Evolutionary conservation across 306 rosid species (phyloP).

Genomic region (Gillenia trifoliata): DNA sequence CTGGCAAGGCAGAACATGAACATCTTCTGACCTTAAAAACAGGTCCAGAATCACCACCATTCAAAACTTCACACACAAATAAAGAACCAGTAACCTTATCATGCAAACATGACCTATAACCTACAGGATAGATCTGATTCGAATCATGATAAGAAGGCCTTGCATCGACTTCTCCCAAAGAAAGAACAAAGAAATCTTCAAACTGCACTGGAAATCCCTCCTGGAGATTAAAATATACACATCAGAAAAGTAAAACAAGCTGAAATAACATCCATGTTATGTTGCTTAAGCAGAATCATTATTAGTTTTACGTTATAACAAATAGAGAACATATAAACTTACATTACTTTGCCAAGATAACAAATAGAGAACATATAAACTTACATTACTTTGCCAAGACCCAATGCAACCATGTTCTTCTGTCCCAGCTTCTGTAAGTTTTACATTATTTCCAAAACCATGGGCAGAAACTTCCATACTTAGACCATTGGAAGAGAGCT

Average conservation of each 20-base stretch:
- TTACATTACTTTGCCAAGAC: conserved; percentile 46
- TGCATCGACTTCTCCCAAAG: conserved; percentile 74
- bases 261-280: background rate
- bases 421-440: conserved; percentile 34
- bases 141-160: conserved; percentile 72
- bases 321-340: conserved; percentile 30
- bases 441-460: conserved; percentile 39
- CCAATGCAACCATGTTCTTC: conserved; percentile 33
- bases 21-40: conserved; percentile 67
- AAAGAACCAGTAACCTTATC: conserved; percentile 86
- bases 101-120: conserved; percentile 90
- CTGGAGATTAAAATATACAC: conserved; percentile 48
- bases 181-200: conserved; percentile 83
- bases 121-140: conserved; percentile 63
- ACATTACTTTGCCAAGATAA: conserved; percentile 47
- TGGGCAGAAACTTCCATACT: conserved; percentile 26
- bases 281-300: background rate
- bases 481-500: conserved; percentile 42
- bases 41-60: conserved; percentile 95
- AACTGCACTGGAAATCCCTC: conserved; percentile 86
- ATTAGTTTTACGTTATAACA: background rate
- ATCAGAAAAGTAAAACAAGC: conserved; percentile 27
- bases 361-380: conserved; percentile 29
- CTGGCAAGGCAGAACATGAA: conserved; percentile 55
- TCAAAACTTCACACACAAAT: conserved; percentile 69